phyloP scores from a whole-genome alignment of 805 yeast species.

The Saccharomycopsis microspora region DNA sequence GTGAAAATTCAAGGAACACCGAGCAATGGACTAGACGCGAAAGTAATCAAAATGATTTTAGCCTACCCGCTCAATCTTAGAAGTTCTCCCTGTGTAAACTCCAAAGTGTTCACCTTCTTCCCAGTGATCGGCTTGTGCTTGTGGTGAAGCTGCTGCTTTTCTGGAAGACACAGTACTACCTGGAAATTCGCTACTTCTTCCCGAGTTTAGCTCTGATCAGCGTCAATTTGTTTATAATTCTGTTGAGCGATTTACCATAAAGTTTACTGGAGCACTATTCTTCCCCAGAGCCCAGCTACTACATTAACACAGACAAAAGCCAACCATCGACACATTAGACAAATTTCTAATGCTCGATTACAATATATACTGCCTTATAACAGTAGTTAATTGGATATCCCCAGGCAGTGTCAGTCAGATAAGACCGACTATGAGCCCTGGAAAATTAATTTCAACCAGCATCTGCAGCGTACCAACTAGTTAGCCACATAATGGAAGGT shows the following conservation, averaged over 20 bases:
- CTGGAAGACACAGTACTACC: conserved; percentile 48
- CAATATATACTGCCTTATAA: too few species aligned
- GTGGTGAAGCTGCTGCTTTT: conserved; percentile 77
- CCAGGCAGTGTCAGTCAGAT: too few species aligned
- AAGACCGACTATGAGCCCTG: too few species aligned
- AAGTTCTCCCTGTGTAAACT: conserved; percentile 55
- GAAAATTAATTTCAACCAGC: too few species aligned
- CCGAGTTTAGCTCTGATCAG: conserved; percentile 41
- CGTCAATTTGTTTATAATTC: conserved; percentile 47
- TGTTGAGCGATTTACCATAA: conserved; percentile 27
- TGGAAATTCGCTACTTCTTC: conserved; percentile 48
- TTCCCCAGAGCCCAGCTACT: too few species aligned
- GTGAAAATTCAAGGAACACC: conserved; percentile 70
- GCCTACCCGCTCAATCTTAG: conserved; percentile 63
- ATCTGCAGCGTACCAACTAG: too few species aligned
- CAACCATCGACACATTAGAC: too few species aligned
- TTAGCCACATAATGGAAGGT: conserved; percentile 61
- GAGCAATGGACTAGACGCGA: conserved; percentile 42
- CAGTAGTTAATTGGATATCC: too few species aligned
- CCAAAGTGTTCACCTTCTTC: conserved; percentile 74
- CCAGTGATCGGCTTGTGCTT: conserved; percentile 62
- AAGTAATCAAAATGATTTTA: conserved; percentile 44
- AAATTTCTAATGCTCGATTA: too few species aligned
- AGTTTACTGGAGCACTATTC: too few species aligned
- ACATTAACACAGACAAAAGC: too few species aligned